Conservation (phyloP, 768 basidiomycete species). For the Collybiopsis confluens region DNA sequence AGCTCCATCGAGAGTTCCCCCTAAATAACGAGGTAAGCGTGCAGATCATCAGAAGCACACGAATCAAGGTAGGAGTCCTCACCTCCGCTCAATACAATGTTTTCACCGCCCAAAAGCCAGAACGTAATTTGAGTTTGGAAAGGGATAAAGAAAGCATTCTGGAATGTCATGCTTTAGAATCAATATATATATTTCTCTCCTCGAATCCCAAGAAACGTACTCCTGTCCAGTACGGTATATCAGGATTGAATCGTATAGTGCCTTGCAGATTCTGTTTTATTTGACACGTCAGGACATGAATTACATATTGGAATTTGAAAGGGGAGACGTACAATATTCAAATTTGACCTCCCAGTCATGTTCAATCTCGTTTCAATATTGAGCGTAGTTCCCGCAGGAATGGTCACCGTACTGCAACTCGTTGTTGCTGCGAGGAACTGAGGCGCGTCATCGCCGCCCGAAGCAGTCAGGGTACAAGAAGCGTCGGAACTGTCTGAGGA, state of each 20-base stretch:
- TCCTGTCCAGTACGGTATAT: constrained; percentile 52
- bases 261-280: constrained; percentile 41
- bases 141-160: constrained; percentile 5
- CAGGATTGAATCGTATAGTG: constrained; percentile 44
- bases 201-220: constrained; percentile 19
- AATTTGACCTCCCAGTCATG: constrained; percentile 48
- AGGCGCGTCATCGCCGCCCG: constrained; percentile 49
- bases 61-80: too few relatives aligned
- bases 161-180: neutral
- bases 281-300: neutral
- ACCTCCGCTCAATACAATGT: constrained; percentile 33
- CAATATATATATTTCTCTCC: too few relatives aligned
- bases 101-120: constrained; percentile 8
- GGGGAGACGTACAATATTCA: constrained; percentile 38
- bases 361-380: constrained; percentile 48
- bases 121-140: constrained; percentile 6
- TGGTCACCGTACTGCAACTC: constrained; percentile 34
- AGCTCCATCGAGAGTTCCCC: constrained; percentile 61
- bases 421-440: constrained; percentile 40
- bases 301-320: too few relatives aligned
- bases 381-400: constrained; percentile 44
- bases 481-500: neutral
- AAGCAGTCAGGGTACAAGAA: constrained; percentile 38
- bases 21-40: too few relatives aligned
- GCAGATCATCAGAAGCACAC: too few relatives aligned